A percentile compares a stretch with the other conserved stretches of the same genome.
Conservation (phyloP, 345 rosid genomes). For the Angophora floribunda region DNA sequence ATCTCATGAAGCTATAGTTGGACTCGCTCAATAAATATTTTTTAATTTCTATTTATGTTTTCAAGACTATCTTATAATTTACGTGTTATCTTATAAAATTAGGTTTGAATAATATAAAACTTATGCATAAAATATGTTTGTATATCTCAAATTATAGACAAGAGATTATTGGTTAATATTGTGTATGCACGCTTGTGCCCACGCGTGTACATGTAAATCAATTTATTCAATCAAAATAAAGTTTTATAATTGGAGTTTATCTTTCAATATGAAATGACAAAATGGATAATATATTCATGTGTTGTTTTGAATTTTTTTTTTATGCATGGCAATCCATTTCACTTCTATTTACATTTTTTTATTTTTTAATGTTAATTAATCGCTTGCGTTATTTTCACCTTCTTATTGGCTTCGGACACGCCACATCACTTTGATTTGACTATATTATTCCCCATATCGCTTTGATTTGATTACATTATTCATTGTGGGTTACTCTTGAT, state of each 20-base stretch:
- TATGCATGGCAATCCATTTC: not conserved
- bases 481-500: rapidly evolving
- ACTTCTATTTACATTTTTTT: not conserved
- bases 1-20: not conserved
- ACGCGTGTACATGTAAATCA: not conserved
- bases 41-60: not conserved
- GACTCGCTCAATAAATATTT: not conserved
- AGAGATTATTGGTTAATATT: not conserved
- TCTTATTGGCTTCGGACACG: not conserved
- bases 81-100: not conserved
- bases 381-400: rapidly evolving
- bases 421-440: not conserved
- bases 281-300: not conserved
- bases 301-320: not conserved
- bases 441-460: rapidly evolving
- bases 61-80: not conserved
- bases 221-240: not conserved
- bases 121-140: not conserved
- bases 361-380: not conserved
- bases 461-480: not conserved
- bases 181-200: rapidly evolving
- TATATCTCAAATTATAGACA: not conserved
- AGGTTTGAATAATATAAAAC: not conserved
- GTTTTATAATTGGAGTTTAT: not conserved
- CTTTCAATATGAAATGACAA: not conserved